Base-by-base conservation (phyloP, 2,329 filamentous ascomycete species). In the Podosphaera leucotricha region DNA sequence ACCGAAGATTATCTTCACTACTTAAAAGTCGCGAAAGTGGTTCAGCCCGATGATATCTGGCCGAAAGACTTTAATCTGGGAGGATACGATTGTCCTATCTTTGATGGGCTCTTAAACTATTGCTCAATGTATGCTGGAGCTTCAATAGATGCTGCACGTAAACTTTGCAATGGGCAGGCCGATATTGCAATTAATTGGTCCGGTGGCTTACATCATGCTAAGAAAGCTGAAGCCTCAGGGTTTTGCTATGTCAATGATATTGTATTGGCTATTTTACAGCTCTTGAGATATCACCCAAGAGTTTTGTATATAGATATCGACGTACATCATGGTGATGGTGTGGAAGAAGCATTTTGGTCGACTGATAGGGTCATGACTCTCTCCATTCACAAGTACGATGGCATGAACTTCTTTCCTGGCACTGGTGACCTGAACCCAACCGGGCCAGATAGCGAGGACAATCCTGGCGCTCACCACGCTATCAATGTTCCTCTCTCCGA, bases 231-330 rank as follows among this genome's bases (percentile, higher is more conserved):
- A 62, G 87, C 90, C 0, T 87, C 80, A 13, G 90, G 90, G 0
- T 98, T 98, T 62, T 98, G 90, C 65, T 98, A 98, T 64, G 85
- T 95, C 64, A 98, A 98, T 61, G 90, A 98, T 61, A 95, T 95
- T 54, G 90, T 95, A 46, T 71, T 98, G 40, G 84, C 81, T 30
- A 90, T 94, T 53, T 70, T 95, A 33, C 80, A 94, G 59, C 71
- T 98, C 8, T 67, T 95, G 15, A 77, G 81, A 24, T 72, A 78
- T 55, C 75, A 86, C 53, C 76, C 84, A 15, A 79, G 86, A 41
- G 86, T 95, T 6, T 68, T 95, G 46, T 94, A 95, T 61, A 86
- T 95, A 54, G 84, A 92, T 57, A 92, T 92, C 52, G 84, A 92
- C 58, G 83, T 92, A 1, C 84, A 92, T 58, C 84, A 92, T 51